Evolutionary conservation across 2,329 filamentous ascomycete genomes (phyloP).

Genomic region (Calonectria honghensis): DNA sequence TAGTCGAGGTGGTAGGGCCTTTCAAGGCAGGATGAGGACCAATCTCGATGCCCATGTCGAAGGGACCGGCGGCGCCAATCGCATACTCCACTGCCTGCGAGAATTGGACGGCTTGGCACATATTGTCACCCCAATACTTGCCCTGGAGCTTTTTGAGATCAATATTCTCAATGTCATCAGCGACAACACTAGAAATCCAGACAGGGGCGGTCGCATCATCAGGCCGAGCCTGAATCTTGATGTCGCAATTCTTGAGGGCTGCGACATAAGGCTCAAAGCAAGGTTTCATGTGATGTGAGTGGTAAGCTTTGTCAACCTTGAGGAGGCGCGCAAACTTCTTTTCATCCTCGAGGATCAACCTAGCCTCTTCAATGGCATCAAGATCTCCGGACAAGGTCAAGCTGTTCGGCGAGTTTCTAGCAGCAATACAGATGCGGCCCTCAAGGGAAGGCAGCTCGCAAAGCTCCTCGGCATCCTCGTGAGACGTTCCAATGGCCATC

Average conservation of each 20-base stretch:
- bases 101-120: slow-evolving; percentile 52
- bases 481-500: slow-evolving; percentile 52
- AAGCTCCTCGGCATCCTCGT: slow-evolving; percentile 42
- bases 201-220: not conserved
- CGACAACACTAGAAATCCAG: slow-evolving; percentile 3
- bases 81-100: slow-evolving; percentile 43
- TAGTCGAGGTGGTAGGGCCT: slow-evolving; percentile 66
- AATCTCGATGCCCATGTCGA: slow-evolving; percentile 59
- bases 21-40: slow-evolving; percentile 69
- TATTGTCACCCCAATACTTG: slow-evolving; percentile 53
- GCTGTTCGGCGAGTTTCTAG: slow-evolving; percentile 49
- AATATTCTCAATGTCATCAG: not conserved
- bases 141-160: not conserved
- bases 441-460: slow-evolving; percentile 33
- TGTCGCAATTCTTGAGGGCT: not conserved
- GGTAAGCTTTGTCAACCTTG: slow-evolving; percentile 67
- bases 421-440: slow-evolving; percentile 53
- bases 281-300: slow-evolving; percentile 68
- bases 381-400: slow-evolving; percentile 57
- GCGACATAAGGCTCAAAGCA: slow-evolving; percentile 43
- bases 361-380: slow-evolving; percentile 28
- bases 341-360: slow-evolving; percentile 33
- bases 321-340: slow-evolving; percentile 56
- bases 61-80: not conserved
- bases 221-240: not conserved